These are phyloP conservation scores for Crepidotus variabilis DNA, from an alignment of 768 basidiomycete genomes.

Conservation along the genomic window DNA sequence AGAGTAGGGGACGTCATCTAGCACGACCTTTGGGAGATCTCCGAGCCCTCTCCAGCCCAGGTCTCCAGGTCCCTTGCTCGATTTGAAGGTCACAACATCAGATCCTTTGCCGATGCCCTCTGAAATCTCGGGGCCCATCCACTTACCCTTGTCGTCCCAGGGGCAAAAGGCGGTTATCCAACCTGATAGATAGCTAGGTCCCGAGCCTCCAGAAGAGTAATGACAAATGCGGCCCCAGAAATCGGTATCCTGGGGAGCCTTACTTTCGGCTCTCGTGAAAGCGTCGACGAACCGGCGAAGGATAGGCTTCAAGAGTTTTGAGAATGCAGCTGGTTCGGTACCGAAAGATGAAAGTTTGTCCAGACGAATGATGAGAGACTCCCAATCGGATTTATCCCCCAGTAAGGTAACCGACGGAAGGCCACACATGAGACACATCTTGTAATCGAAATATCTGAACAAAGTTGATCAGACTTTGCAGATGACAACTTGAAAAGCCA, in stretches of 20 bases:
- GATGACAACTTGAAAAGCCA: neutral
- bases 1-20: constrained; percentile 10
- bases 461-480: neutral
- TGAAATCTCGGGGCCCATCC: neutral
- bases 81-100: neutral
- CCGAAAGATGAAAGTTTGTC: constrained; percentile 37
- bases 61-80: too few species aligned
- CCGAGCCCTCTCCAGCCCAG: too few species aligned
- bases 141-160: constrained; percentile 21
- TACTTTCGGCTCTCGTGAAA: constrained; percentile 19
- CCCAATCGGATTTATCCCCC: constrained; percentile 37
- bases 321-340: constrained; percentile 29
- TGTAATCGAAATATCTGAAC: constrained; percentile 32
- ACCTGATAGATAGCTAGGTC: constrained; percentile 28
- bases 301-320: constrained; percentile 35
- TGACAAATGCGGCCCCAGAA: constrained; percentile 35
- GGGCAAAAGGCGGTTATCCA: constrained; percentile 37
- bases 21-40: neutral
- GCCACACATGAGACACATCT: constrained; percentile 28
- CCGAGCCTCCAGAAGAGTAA: constrained; percentile 11
- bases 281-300: constrained; percentile 31
- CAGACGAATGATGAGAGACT: constrained; percentile 28
- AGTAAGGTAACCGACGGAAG: constrained; percentile 42
- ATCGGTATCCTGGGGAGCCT: constrained; percentile 20
- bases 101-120: neutral